Evolutionary conservation across 1,284 basidiomycete species (phyloP), one percentile per base, ranked within the genome.

Genomic region (Moesziomyces antarcticus): DNA sequence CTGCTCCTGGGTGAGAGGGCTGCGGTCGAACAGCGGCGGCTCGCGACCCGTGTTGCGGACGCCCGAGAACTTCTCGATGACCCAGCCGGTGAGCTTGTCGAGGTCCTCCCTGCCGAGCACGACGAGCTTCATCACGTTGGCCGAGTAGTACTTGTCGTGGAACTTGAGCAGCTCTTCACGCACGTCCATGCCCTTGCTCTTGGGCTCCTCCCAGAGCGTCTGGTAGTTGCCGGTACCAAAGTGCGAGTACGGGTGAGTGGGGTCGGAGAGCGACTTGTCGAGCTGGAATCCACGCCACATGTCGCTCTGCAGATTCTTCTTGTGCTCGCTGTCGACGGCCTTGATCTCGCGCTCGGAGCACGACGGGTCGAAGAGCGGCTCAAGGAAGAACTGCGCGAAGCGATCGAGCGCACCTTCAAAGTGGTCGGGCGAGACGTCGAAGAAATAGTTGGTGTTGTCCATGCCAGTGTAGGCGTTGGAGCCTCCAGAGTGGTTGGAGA

Each of bases 311-410:
- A 94, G 88, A 83, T 99, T 99, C 87, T 99, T 99, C 87, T 94
- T 94, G 88, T 99, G 92, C 84, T 99, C 97, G 1, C 94, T 97
- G 84, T 99, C 92, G 40, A 99, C 97, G 1, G 97, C 97, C 76
- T 95, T 94, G 74, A 98, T 89, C 85, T 99, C 97, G 48, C 97
- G 90, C 55, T 92, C 89, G 0, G 96, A 96, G 84, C 96, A 96
- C 18, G 92, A 93, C 0, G 92, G 89, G 13, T 92, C 87, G 82
- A 99, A 99, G 53, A 97, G 88, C 0, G 97, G 97, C 42, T 90
- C 91, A 77, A 93, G 91, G 86, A 99, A 99, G 87, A 99, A 99
- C 3, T 91, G 91, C 0, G 95, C 88, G 85, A 99, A 99, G 30
- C 95, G 91, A 76, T 93, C 89, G 10, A 99, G 88, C 1, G 96